Evolutionary conservation across 495 filamentous ascomycete species (phyloP), one percentile per base, ranked within the genome.

Genomic region (Penicillium cosmopolitanum): DNA sequence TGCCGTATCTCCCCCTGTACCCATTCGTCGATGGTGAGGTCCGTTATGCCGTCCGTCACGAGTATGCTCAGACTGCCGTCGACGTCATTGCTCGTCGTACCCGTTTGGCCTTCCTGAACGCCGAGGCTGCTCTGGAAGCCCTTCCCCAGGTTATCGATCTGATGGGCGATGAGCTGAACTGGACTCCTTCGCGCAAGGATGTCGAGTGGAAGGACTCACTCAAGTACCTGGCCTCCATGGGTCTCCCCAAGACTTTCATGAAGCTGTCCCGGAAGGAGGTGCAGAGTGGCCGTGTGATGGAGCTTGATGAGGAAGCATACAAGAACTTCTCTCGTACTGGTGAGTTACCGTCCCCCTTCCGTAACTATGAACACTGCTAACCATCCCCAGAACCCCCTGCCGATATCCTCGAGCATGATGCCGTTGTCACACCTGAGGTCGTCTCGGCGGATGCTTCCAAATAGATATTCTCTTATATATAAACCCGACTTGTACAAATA

Each of bases 1-100:
- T 84, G 89, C 71, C 89, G 92, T 51, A 86, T 98, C 48, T 87
- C 89, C 61, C 81, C 16, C 80, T 97, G 40, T 98, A 98, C 73
- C 95, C 95, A 23, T 98, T 96, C 71, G 82, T 98, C n/a, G 95
- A 98, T 68, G 95, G 95, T 50, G 95, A 98, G 75, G 84, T 98
- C 25, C 84, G 93, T 34, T 98, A 97, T 66, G 92, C 92, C 18
- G 83, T 96, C 33, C 78, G 88, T 21, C 87, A 97, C 72, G 95
- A 98, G 75, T 96, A 96, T 63, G 95, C 95, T 11, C 92, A 97
- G 74, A 97, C 93, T 18, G 91, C 93, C 3, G 88, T 92, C 11
- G 95, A 98, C 71, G 89, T 98, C 19, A 77, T 98, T 19, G 95
- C 94, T 8, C 83, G 95, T 36, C 81, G 95, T 53, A 98, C 90